Percentiles rank a stretch among this genome's conserved stretches.
Evolutionary conservation across 495 filamentous ascomycete genomes (phyloP).

Genomic region (Thermothielavioides terrestris): DNA sequence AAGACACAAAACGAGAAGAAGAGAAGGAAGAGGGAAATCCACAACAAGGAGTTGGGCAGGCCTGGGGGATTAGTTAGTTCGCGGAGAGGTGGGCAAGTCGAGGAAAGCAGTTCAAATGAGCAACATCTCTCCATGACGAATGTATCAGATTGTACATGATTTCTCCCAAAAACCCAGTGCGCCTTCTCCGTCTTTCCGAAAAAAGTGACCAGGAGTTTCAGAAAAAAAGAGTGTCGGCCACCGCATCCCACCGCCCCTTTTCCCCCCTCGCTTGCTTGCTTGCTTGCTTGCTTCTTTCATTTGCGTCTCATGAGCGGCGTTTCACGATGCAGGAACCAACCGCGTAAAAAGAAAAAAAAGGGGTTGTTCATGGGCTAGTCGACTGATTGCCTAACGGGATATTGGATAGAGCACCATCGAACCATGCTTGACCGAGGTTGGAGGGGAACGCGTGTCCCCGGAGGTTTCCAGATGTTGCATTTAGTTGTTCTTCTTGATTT

Average conservation of each 20-base stretch:
- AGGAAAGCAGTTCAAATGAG: slow-evolving; percentile 22
- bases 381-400: slow-evolving; percentile 39
- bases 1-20: no score
- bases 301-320: slow-evolving; percentile 22
- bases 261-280: no score
- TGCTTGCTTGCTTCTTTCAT: slow-evolving; percentile 16
- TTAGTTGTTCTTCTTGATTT: slow-evolving; percentile 86
- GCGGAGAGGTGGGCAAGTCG: no score
- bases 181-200: slow-evolving; percentile 40
- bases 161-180: slow-evolving; percentile 40
- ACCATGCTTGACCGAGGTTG: slow-evolving; percentile 31
- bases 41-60: no score
- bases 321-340: slow-evolving; percentile 33
- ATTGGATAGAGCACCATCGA: slow-evolving; percentile 41
- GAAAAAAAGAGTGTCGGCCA: slow-evolving; percentile 28
- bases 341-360: slow-evolving; percentile 28
- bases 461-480: slow-evolving; percentile 17
- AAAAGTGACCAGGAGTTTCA: slow-evolving; percentile 32
- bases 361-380: slow-evolving; percentile 41
- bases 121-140: slow-evolving; percentile 28
- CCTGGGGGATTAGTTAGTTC: no score
- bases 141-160: slow-evolving; percentile 45
- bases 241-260: no score
- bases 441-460: slow-evolving; percentile 21
- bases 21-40: no score